Conservation (phyloP, 495 filamentous ascomycete genomes). For the Aspergillus ostianus region DNA sequence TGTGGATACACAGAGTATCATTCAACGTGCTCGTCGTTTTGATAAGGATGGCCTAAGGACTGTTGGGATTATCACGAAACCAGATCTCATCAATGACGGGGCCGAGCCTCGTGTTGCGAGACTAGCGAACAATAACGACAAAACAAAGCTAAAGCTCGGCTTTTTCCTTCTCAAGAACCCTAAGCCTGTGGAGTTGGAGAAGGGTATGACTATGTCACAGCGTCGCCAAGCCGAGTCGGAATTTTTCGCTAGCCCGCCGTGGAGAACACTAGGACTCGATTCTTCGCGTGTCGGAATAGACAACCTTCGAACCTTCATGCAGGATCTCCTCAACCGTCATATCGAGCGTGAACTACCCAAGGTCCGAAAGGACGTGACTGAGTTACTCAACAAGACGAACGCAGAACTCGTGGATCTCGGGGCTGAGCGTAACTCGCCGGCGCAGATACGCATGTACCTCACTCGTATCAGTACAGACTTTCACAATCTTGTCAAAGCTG, state of each 20-base stretch:
- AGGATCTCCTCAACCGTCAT: constrained; percentile 25
- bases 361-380: constrained; percentile 20
- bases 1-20: constrained; percentile 48
- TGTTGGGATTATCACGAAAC: constrained; percentile 57
- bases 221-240: constrained; percentile 12
- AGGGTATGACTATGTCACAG: constrained; percentile 7
- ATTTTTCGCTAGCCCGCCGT: constrained; percentile 22
- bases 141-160: constrained; percentile 42
- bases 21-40: constrained; percentile 41
- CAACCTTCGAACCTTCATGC: constrained; percentile 23
- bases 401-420: constrained; percentile 19
- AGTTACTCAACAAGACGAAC: constrained; percentile 8
- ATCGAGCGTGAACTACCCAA: constrained; percentile 29
- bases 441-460: constrained; percentile 24
- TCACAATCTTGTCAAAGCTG: constrained; percentile 17
- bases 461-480: constrained; percentile 19
- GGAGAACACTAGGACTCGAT: constrained; percentile 21
- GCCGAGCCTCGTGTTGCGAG: constrained; percentile 31
- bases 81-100: constrained; percentile 39
- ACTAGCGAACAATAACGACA: constrained; percentile 41
- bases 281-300: constrained; percentile 22
- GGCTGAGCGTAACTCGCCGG: constrained; percentile 11
- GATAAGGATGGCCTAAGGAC: constrained; percentile 48
- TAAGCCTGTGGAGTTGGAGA: constrained; percentile 19
- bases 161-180: constrained; percentile 48